Conservation (phyloP, 179 eudicot genomes). For the Silene noctiflora region DNA sequence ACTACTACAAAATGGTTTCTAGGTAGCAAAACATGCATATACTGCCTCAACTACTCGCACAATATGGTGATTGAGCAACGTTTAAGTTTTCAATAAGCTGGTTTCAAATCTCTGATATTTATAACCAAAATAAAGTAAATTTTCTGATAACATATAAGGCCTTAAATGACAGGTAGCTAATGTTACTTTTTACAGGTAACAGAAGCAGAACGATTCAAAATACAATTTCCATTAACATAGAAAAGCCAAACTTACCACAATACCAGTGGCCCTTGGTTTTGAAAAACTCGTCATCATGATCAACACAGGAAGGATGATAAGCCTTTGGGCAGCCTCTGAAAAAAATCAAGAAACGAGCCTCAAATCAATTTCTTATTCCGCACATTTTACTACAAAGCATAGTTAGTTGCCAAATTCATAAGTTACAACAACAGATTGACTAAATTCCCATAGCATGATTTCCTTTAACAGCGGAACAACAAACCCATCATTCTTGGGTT, state of each 20-base stretch:
- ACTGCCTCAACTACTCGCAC: background rate
- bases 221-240: background rate
- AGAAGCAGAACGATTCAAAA: background rate
- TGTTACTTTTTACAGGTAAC: background rate
- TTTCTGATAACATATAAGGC: background rate
- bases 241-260: slow-evolving; percentile 58
- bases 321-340: slow-evolving; percentile 97
- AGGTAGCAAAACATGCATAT: background rate
- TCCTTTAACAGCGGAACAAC: background rate
- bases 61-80: background rate
- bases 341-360: slow-evolving; percentile 15
- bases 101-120: background rate
- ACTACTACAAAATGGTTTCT: background rate
- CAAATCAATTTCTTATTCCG: background rate
- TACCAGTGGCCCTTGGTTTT: slow-evolving; percentile 91
- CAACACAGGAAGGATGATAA: slow-evolving; percentile 93
- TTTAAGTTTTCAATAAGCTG: background rate
- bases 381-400: background rate
- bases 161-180: background rate
- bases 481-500: background rate
- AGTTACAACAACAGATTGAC: background rate
- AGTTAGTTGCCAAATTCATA: background rate
- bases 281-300: slow-evolving; percentile 89
- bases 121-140: background rate
- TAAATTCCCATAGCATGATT: background rate